phyloP scores from a whole-genome alignment of 306 rosid genomes.

The Betula pendula region DNA sequence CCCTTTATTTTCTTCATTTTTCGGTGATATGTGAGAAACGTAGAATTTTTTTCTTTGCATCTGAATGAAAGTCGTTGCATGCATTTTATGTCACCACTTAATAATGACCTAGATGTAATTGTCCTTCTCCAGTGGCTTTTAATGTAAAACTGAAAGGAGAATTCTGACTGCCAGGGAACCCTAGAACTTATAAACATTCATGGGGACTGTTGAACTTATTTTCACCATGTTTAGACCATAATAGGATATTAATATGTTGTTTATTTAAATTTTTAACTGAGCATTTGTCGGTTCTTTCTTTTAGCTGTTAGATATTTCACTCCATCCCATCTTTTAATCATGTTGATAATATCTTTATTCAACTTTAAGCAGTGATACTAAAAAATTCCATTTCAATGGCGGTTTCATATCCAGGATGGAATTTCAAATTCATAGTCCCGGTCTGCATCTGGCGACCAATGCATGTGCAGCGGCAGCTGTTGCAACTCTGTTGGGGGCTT shows the following conservation, averaged over 20 bases:
- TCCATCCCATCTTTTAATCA: too few relatives aligned
- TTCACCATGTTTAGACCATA: too few relatives aligned
- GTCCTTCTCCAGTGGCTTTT: too few relatives aligned
- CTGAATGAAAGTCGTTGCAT: not conserved
- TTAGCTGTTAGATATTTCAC: too few relatives aligned
- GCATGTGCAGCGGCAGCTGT: constrained; percentile 43
- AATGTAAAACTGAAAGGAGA: not conserved
- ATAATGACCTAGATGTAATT: not conserved
- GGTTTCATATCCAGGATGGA: constrained; percentile 17
- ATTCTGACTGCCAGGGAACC: too few relatives aligned
- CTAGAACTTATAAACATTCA: too few relatives aligned
- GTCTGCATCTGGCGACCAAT: constrained; percentile 32
- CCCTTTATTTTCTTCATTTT: not conserved
- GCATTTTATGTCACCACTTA: not conserved
- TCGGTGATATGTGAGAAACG: not conserved
- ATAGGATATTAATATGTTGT: too few relatives aligned
- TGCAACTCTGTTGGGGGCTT: constrained; percentile 29
- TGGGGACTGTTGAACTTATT: too few relatives aligned
- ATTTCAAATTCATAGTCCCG: constrained; percentile 29
- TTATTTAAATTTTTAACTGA: too few relatives aligned
- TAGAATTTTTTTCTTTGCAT: not conserved
- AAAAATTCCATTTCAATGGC: not conserved
- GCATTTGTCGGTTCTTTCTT: too few relatives aligned
- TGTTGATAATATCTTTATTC: not conserved
- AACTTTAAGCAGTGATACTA: not conserved